A percentile compares a stretch with the other conserved stretches of the same genome.
phyloP scores from a whole-genome alignment of 2,329 filamentous ascomycete genomes.

The Claviceps sp. region DNA sequence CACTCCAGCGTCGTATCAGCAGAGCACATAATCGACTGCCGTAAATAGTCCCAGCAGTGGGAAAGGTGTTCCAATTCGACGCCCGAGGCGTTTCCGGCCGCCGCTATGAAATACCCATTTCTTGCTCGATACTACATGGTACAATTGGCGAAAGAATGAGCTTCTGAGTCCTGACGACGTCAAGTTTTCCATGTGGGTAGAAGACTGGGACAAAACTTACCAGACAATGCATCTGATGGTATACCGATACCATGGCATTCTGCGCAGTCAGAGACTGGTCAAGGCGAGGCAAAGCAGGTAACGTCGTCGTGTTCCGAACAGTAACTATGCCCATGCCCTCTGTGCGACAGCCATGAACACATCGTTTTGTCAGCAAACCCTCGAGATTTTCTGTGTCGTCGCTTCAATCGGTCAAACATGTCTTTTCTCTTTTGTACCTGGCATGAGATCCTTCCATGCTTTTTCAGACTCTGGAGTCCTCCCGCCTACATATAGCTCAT shows the following conservation, averaged over 20 bases:
- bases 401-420: not conserved
- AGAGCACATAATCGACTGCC: constrained; percentile 1
- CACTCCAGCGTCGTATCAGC: constrained; percentile 1
- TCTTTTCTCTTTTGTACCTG: not conserved
- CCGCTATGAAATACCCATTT: not conserved
- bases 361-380: not conserved
- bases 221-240: constrained; percentile 3
- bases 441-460: not conserved
- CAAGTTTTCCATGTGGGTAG: too few species aligned
- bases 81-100: not conserved
- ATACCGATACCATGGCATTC: constrained; percentile 1
- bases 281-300: not conserved
- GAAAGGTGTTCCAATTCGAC: not conserved
- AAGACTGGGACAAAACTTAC: not conserved
- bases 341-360: not conserved
- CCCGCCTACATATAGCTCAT: not conserved
- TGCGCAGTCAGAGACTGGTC: not conserved
- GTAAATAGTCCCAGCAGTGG: constrained; percentile 3
- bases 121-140: not conserved
- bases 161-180: too few species aligned
- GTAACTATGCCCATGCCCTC: constrained; percentile 1
- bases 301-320: not conserved
- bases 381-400: too few species aligned
- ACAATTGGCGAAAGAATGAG: not conserved
- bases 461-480: not conserved